Percentiles rank a stretch among this genome's conserved stretches.
Evolutionary conservation across 2,329 filamentous ascomycete genomes (phyloP).

Genomic region (Lachnellula cervina): DNA sequence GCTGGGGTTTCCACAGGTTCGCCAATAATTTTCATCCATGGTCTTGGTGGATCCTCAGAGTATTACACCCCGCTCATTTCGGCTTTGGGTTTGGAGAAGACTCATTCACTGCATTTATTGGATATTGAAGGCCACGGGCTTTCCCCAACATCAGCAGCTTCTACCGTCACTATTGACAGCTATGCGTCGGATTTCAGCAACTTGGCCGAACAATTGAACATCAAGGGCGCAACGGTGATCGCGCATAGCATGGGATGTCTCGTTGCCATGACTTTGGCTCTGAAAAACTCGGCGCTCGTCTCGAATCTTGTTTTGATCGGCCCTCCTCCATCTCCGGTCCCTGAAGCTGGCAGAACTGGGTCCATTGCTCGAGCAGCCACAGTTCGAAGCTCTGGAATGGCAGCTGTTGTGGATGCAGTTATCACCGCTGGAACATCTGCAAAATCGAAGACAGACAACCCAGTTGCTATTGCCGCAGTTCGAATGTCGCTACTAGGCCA

Average conservation of each 20-base stretch:
- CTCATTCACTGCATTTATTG: conserved; percentile 38
- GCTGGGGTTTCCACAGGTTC: conserved; percentile 22
- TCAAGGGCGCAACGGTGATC: conserved; percentile 38
- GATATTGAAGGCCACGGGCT: conserved; percentile 54
- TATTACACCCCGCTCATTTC: conserved; percentile 43
- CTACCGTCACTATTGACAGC: conserved; percentile 38
- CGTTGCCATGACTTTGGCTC: conserved; percentile 40
- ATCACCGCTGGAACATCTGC: conserved; percentile 34
- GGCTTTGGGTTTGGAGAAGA: conserved; percentile 28
- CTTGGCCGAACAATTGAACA: conserved; percentile 34
- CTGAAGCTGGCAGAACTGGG: conserved; percentile 31
- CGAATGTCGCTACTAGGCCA: conserved; percentile 42
- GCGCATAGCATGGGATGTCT: conserved; percentile 50
- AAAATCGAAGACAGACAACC: conserved; percentile 35
- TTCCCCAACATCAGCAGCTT: conserved; percentile 45
- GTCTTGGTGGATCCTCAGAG: conserved; percentile 44
- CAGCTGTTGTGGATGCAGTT: conserved; percentile 37
- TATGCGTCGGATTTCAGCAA: conserved; percentile 40
- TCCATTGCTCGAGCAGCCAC: conserved; percentile 34
- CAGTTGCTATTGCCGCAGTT: conserved; percentile 38
- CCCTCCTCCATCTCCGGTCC: conserved; percentile 42
- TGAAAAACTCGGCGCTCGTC: conserved; percentile 37
- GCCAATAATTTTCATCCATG: conserved; percentile 49
- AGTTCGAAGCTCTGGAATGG: conserved; percentile 42
- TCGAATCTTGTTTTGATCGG: conserved; percentile 43